phyloP scores from a whole-genome alignment of 441 rosid species.

The Corymbia calophylla region DNA sequence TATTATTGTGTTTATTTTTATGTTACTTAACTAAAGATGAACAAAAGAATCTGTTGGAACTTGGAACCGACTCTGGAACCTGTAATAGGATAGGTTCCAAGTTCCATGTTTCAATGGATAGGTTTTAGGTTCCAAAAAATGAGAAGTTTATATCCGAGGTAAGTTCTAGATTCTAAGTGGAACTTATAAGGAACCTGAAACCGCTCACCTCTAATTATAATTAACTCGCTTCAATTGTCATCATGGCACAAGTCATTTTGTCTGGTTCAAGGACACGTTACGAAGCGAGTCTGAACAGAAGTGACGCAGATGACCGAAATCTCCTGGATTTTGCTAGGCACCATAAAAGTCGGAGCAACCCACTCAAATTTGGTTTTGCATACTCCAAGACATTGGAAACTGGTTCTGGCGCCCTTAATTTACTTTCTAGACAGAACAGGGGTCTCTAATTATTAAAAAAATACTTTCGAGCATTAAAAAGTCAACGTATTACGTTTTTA shows the following conservation, averaged over 20 bases:
- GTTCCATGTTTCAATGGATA: no score
- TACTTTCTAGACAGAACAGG: background rate
- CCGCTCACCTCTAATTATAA: no score
- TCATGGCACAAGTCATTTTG: background rate
- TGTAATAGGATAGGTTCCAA: no score
- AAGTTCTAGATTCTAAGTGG: no score
- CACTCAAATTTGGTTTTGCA: background rate
- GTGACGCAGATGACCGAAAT: background rate
- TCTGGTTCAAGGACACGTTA: background rate
- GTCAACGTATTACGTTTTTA: background rate
- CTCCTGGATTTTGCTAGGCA: background rate
- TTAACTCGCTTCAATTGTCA: background rate
- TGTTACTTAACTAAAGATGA: no score
- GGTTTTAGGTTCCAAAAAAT: no score
- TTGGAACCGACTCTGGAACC: no score
- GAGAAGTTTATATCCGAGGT: no score
- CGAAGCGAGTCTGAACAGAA: background rate
- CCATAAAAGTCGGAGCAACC: background rate
- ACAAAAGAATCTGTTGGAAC: no score
- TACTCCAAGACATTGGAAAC: background rate
- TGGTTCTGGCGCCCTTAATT: background rate
- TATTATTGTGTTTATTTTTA: no score
- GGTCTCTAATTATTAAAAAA: background rate
- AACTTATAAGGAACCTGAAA: no score
- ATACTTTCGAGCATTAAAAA: background rate